Base-by-base conservation (phyloP, 169 alveolate genomes). In the Cryptosporidium viatorum region DNA sequence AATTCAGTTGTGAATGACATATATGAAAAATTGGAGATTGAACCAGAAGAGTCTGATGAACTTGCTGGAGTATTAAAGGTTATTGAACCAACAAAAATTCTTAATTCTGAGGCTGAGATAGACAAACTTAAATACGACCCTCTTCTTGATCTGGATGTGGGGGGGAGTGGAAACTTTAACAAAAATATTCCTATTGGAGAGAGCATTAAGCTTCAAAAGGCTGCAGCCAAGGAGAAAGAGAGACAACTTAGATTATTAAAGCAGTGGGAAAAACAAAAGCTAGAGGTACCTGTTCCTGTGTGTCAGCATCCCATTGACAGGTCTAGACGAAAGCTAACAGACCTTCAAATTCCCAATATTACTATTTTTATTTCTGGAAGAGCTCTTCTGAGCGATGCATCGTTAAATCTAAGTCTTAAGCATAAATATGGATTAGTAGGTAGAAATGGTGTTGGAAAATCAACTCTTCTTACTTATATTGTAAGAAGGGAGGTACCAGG, bases 371-470 rank as follows among this genome's bases (percentile, higher is more conserved):
- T 97, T 84, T 99, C 98, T 37, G 99, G 99, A 41, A 95, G 98
- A 84, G 95, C 97, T 87, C 91, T 98, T 69, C 93, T 98, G 69
- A 97, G 94, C n/a, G 98, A 95, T 84, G 96, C 99, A 5, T 87
- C 93, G 6, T 93, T 98, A 50, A 97, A 94, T 92, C 92, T 98
- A 21, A 93, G 95, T 70, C 93, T 91, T 84, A 98, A 98, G 16
- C 95, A 97, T 85, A 96, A 96, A 91, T 98, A 98, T 92, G 99
- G 99, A 62, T 94, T 98, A 51, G 95, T 97, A 7, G 99, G 99
- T 52, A 96, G 99, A 91, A 97, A 97, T 91, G 99, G 99, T 80
- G 96, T 98, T 39, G 99, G 99, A 39, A 98, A 98, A 92, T 97
- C 99, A 35, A 96, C 99, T 33, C 94, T 98, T 35, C 92, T 98